These are phyloP conservation scores for Secale cereale DNA, from an alignment of 176 grass and related monocot species.

Conservation along the genomic window DNA sequence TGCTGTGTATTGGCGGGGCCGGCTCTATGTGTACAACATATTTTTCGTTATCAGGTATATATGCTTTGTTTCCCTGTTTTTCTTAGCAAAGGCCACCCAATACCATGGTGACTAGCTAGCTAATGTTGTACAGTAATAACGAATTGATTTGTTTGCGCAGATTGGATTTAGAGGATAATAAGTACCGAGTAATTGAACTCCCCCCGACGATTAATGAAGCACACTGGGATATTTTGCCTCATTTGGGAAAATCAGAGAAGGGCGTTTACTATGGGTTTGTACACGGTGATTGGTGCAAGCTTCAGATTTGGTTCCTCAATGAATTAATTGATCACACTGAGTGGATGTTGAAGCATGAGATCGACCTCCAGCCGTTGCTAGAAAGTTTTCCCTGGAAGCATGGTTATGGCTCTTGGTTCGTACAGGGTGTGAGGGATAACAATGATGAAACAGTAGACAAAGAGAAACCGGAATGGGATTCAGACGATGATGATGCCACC, in stretches of 20 bases:
- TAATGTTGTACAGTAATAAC: not conserved
- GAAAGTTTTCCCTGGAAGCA: not conserved
- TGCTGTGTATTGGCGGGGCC: not conserved
- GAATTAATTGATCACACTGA: not conserved
- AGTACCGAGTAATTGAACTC: not conserved
- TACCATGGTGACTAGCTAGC: not conserved
- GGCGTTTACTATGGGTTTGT: not conserved
- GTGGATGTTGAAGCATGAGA: not conserved
- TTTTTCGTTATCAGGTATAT: not conserved
- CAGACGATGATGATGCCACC: not conserved
- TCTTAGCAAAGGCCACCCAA: too few relatives aligned
- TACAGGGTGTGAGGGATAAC: not conserved
- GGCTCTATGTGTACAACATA: not conserved
- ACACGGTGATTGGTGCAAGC: not conserved
- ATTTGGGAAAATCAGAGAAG: not conserved
- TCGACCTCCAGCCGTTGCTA: not conserved
- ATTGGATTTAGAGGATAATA: not conserved
- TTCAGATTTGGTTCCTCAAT: not conserved
- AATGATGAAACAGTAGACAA: not conserved
- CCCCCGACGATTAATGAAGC: not conserved
- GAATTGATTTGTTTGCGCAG: not conserved
- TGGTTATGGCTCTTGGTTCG: not conserved
- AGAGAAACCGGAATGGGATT: not conserved
- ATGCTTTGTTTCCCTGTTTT: not conserved
- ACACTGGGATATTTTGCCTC: not conserved